Percentiles rank a stretch among this genome's conserved stretches.
These are phyloP conservation scores for Apiosordaria backusii DNA, from an alignment of 495 filamentous ascomycete species.

Conservation along the genomic window DNA sequence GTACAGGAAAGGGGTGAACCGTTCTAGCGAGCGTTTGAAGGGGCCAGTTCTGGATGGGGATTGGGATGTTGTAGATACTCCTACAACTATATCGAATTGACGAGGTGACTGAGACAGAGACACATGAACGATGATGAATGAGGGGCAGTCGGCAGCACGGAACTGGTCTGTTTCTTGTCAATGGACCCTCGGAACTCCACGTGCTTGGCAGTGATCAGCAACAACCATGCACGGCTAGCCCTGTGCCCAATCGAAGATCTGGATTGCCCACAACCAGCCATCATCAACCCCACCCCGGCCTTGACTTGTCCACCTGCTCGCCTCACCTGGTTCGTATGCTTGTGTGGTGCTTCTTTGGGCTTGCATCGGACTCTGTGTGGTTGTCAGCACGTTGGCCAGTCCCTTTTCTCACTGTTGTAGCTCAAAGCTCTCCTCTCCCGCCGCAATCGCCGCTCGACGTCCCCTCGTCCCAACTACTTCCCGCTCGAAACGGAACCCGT, in stretches of 20 bases:
- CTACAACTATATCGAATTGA: too few relatives aligned
- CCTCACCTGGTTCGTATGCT: background rate
- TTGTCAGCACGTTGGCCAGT: background rate
- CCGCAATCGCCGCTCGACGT: background rate
- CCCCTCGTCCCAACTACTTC: background rate
- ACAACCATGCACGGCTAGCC: background rate
- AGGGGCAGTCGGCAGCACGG: background rate
- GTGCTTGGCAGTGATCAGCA: constrained; percentile 9
- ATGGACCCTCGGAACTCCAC: constrained; percentile 1
- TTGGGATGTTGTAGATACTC: too few relatives aligned
- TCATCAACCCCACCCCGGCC: constrained; percentile 3
- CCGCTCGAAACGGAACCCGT: background rate
- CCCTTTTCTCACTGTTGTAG: background rate
- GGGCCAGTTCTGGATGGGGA: background rate
- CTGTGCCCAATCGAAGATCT: constrained; percentile 7
- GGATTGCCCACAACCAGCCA: background rate
- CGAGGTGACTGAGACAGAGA: too few relatives aligned
- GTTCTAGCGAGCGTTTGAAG: background rate
- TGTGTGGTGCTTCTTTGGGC: background rate
- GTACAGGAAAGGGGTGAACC: background rate
- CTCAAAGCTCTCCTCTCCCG: background rate
- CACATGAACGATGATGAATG: background rate
- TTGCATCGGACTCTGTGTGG: too few relatives aligned
- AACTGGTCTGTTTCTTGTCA: background rate
- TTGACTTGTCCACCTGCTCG: background rate